Base-by-base conservation (phyloP, 176 grass and related monocot genomes). In the Panicum miliaceum region DNA sequence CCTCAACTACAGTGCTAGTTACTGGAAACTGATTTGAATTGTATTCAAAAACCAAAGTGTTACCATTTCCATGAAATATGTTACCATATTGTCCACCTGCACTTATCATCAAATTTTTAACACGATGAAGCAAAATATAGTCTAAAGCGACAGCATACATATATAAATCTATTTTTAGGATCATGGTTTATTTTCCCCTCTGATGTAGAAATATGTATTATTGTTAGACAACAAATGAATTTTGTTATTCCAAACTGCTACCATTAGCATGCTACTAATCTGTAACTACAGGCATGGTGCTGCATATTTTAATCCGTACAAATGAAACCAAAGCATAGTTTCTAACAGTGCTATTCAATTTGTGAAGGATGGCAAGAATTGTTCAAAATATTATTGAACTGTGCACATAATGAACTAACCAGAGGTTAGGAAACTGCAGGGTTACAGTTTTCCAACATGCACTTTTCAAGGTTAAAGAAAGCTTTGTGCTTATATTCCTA, bases 321-420 rank as follows among this genome's bases (percentile, higher is more conserved):
- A 29, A 84, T 68, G 19, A 77, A 84, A 56, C 38, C 40, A 89
- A 89, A 57, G 29, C 57, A 35, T 41, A 82, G 61, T 59, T 23
- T 51, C 60, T 62, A 71, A 48, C 43, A 47, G 14, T 29, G 56
- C 26, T 64, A 19, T 62, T 71, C 25, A 37, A 22, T 34, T 87
- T 60, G 15, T 78, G 45, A 82, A 68, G 26, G 14, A 25, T 60
- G 23, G 20, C 20, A 59, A 84, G 29, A 59, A 20, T 66, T 53
- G 69, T 83, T 84, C 63, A 85, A 65, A 60, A 45, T 35, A 3
- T 56, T 63, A 52, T 26, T 64, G 15, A 64, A 57, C 71, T 73
- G 51, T 66, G 66, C 64, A 73, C 34, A 72, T n/a, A 83, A 42
- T 12, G 6, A 63, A 64, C 48, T 73, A 40, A 12, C 46, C 54